Evolutionary conservation across 768 basidiomycete genomes (phyloP).

Genomic region (Mycena epipterygia): DNA sequence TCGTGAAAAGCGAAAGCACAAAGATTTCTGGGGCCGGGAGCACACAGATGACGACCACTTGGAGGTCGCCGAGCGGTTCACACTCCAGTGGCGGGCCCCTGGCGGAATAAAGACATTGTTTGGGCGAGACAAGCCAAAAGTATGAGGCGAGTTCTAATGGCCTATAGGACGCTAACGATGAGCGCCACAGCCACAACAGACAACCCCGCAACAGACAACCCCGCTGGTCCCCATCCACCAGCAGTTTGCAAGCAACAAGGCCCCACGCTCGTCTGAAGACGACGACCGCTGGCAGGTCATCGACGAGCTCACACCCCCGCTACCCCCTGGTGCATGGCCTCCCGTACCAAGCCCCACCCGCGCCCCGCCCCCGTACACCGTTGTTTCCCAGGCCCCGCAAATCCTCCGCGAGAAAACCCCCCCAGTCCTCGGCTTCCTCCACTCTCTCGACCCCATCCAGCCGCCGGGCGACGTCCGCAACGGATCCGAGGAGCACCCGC

Average conservation of each 20-base stretch:
- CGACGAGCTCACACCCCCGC: constrained; percentile 43
- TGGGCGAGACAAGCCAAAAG: constrained; percentile 62
- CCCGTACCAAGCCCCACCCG: constrained; percentile 55
- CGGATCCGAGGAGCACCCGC: constrained; percentile 51
- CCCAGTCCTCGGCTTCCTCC: constrained; percentile 64
- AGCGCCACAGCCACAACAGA: too few species aligned
- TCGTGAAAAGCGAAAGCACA: constrained; percentile 57
- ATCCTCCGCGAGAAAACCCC: constrained; percentile 47
- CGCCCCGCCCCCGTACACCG: constrained; percentile 63
- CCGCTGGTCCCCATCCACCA: constrained; percentile 55
- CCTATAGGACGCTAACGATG: constrained; percentile 43
- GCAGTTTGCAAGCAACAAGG: constrained; percentile 46
- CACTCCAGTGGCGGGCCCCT: too few species aligned
- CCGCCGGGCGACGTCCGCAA: constrained; percentile 41
- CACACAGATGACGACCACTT: too few species aligned
- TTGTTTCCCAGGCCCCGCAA: constrained; percentile 39
- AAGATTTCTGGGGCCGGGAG: too few species aligned
- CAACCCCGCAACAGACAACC: constrained; percentile 1
- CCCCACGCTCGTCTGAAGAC: constrained; percentile 45
- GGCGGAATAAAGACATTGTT: constrained; percentile 82
- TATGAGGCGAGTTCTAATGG: constrained; percentile 42
- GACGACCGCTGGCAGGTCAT: constrained; percentile 66
- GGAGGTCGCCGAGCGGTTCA: too few species aligned
- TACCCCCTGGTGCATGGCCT: constrained; percentile 59
- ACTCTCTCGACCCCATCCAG: constrained; percentile 68